Evolutionary conservation across 768 basidiomycete genomes (phyloP).

Genomic region (Boletus sensibilis): DNA sequence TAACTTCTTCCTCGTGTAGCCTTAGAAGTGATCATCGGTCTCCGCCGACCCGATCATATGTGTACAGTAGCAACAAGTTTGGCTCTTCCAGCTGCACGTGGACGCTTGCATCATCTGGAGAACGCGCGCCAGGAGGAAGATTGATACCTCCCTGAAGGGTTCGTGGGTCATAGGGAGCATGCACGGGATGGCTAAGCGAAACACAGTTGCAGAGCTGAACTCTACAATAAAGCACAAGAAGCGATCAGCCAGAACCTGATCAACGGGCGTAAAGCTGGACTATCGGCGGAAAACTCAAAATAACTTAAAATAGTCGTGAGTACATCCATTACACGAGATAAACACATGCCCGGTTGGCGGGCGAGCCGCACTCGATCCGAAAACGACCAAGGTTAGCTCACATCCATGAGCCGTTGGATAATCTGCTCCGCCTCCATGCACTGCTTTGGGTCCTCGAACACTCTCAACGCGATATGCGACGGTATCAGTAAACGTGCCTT

Average conservation of each 20-base stretch:
- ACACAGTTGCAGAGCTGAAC: background rate
- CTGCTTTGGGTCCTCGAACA: constrained; percentile 69
- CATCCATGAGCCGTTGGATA: constrained; percentile 23
- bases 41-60: background rate
- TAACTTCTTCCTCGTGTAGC: constrained; percentile 9
- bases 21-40: background rate
- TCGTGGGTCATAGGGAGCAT: background rate
- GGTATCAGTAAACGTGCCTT: constrained; percentile 61
- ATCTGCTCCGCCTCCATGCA: constrained; percentile 61
- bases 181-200: background rate
- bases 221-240: background rate
- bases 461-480: constrained; percentile 51
- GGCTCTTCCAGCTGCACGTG: background rate
- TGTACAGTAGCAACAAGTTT: constrained; percentile 4
- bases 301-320: background rate
- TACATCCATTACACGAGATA: background rate
- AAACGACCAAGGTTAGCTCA: background rate
- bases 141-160: background rate
- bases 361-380: background rate
- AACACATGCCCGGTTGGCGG: background rate
- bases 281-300: background rate
- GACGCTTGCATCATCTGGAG: background rate
- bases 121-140: background rate
- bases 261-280: background rate
- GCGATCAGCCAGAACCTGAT: background rate